Base-by-base conservation (phyloP, 2,329 filamentous ascomycete genomes). In the Epichloe scottii region DNA sequence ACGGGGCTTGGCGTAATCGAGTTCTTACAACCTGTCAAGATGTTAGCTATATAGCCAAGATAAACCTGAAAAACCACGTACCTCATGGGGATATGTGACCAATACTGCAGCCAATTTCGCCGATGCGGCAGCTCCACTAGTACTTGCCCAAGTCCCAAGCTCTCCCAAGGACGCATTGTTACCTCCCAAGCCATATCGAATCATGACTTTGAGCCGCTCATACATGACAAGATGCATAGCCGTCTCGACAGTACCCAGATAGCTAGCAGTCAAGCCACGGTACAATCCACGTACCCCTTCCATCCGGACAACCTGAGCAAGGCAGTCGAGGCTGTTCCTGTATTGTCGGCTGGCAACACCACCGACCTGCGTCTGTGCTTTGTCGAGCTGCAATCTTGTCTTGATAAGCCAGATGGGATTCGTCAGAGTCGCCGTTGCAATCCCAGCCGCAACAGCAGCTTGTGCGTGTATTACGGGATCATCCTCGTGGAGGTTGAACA, bases 51-150 rank as follows among this genome's bases (percentile, higher is more conserved):
- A n/a, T n/a, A n/a, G n/a, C n/a, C n/a, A n/a, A n/a, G n/a, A n/a
- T n/a, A n/a, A n/a, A n/a, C n/a, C n/a, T n/a, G n/a, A n/a, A n/a
- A n/a, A n/a, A n/a, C n/a, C n/a, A n/a, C n/a, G 12, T 61, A 87
- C 84, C 73, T 95, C 89, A 62, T 94, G 88, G 1, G 89, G 89
- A 69, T 94, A 95, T 26, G 87, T 89, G 55, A 85, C 68, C 39
- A 89, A 72, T 33, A 87, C 82, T 6, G 89, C 88, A 50, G 91
- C 69, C 49, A 91, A 75, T 66, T 95, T 95, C 5, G 88, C 86
- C 39, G 78, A 76, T 35, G 87, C 87, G n/a, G 88, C 87, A 40
- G 85, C 85, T 46, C 78, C 77, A 23, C 87, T 69, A 59, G 85
- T 87, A 42, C 87, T 87, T 14, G 79, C 82, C 79, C 81, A 89